Evolutionary conservation across 2,329 filamentous ascomycete genomes (phyloP), one percentile per base, ranked within the genome.

Genomic region (Pyrenochaeta sp.): DNA sequence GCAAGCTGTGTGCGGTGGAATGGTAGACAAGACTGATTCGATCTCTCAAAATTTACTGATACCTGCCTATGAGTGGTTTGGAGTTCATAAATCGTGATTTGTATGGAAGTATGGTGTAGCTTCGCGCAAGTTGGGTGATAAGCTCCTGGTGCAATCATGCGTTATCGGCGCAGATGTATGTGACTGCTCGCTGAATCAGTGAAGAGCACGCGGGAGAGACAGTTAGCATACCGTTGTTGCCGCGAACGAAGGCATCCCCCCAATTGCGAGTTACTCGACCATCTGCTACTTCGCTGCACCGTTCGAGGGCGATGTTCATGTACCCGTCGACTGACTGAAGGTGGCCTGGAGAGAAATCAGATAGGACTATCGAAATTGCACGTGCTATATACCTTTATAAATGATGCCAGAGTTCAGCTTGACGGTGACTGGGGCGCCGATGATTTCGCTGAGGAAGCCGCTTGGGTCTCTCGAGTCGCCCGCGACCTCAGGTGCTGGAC

Each of bases 241-340:
- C 94, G 78, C 94, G 87, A 56, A 98, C 91, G 77, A 98, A 98
- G 5, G 94, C 92, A 83, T 98, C 94, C 7, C 94, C 94, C 76
- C 97, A 97, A 53, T 87, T 91, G 71, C 91, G 86, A 71, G 91
- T 86, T 79, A 94, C 88, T 64, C 88, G 86, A 42, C 93, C 94
- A 73, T 96, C 90, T 67, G 97, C 90, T 69, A 90, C 93, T 80
- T 99, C 95, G 65, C 92, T 90, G 22, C 93, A 96, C 81, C 97
- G 95, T 79, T 99, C 95, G 30, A 99, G 86, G 12, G 95, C 94
- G 77, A 99, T 97, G 81, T 99, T 99, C 95, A 99, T 99, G 81
- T 98, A 99, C 51, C 95, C 95, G 78, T 99, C 95, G 49, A 99
- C 94, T 0, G 93, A 97, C 77, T 98, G 93, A 37, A 98, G 86